Conservation (phyloP, 352 stramenopile species). For the Phytophthora quininea region DNA sequence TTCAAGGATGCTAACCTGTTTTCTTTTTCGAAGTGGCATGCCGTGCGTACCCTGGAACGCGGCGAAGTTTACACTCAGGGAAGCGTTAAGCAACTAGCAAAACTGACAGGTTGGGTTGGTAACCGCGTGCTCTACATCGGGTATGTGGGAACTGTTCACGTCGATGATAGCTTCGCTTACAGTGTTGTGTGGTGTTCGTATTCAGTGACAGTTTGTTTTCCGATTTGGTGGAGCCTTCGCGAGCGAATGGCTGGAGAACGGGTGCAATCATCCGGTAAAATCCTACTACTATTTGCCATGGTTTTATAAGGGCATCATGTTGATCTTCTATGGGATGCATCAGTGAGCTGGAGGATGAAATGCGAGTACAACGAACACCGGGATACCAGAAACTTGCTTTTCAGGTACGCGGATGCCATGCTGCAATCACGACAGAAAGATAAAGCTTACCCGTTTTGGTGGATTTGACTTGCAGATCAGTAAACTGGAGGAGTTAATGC, state of each 20-base stretch:
- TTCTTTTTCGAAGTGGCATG: conserved; percentile 53
- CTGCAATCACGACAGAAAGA: too few species aligned
- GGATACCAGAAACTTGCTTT: conserved; percentile 74
- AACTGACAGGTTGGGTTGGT: conserved; percentile 67
- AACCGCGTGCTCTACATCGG: conserved; percentile 93
- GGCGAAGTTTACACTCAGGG: conserved; percentile 85
- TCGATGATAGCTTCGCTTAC: background rate
- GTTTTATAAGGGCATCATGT: background rate
- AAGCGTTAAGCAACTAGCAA: conserved; percentile 67
- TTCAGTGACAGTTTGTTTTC: conserved; percentile 92
- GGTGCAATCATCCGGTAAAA: conserved; percentile 90
- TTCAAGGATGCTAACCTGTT: background rate
- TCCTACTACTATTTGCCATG: background rate
- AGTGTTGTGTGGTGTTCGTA: background rate
- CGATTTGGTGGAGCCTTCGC: conserved; percentile 93
- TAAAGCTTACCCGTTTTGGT: too few species aligned
- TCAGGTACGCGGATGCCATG: conserved; percentile 30
- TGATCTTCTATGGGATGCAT: background rate
- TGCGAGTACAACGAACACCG: conserved; percentile 60
- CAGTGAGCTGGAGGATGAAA: conserved; percentile 89
- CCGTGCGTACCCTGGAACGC: conserved; percentile 60
- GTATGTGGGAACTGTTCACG: conserved; percentile 25
- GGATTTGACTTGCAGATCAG: conserved; percentile 41
- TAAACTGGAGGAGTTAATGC: conserved; percentile 69
- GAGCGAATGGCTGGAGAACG: conserved; percentile 93